These are phyloP conservation scores for Paraglomus brasilianum DNA, from an alignment of 192 early-diverging fungal species.

Conservation along the genomic window DNA sequence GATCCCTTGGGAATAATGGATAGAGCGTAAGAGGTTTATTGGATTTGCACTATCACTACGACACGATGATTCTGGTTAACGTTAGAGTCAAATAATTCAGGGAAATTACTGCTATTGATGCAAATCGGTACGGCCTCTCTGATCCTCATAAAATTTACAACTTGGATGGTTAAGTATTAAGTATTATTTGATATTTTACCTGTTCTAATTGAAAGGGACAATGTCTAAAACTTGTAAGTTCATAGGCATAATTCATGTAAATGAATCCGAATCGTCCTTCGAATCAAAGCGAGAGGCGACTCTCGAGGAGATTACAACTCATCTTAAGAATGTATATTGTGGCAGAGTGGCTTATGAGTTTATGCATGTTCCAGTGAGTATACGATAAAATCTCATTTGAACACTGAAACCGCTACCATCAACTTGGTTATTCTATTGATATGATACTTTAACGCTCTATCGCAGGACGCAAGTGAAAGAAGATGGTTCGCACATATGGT, in stretches of 20 bases:
- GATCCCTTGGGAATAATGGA: slow-evolving; percentile 81
- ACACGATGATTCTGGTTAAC: not conserved
- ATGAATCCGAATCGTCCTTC: slow-evolving; percentile 47
- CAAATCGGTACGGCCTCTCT: slow-evolving; percentile 78
- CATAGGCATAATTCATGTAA: slow-evolving; percentile 70
- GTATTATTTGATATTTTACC: not conserved
- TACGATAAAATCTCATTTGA: not conserved
- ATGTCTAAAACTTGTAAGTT: not conserved
- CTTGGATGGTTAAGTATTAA: slow-evolving; percentile 49
- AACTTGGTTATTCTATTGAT: not conserved
- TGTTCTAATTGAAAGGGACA: not conserved
- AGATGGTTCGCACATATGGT: slow-evolving; percentile 87
- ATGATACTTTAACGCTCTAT: not conserved
- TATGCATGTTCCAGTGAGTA: slow-evolving; percentile 79
- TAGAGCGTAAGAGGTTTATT: slow-evolving; percentile 53
- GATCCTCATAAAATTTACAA: slow-evolving; percentile 56
- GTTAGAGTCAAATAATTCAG: slow-evolving; percentile 11
- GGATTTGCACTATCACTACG: not conserved
- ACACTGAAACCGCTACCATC: not conserved
- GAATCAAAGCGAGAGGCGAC: slow-evolving; percentile 54
- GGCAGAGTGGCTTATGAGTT: slow-evolving; percentile 94
- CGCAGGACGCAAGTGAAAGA: slow-evolving; percentile 72
- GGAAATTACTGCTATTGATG: slow-evolving; percentile 71
- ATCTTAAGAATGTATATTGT: slow-evolving; percentile 73
- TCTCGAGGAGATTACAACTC: slow-evolving; percentile 65